A percentile compares a stretch with the other conserved stretches of the same genome.
These are phyloP conservation scores for Pisolithus tinctorius DNA, from an alignment of 768 basidiomycete genomes.

Conservation along the genomic window DNA sequence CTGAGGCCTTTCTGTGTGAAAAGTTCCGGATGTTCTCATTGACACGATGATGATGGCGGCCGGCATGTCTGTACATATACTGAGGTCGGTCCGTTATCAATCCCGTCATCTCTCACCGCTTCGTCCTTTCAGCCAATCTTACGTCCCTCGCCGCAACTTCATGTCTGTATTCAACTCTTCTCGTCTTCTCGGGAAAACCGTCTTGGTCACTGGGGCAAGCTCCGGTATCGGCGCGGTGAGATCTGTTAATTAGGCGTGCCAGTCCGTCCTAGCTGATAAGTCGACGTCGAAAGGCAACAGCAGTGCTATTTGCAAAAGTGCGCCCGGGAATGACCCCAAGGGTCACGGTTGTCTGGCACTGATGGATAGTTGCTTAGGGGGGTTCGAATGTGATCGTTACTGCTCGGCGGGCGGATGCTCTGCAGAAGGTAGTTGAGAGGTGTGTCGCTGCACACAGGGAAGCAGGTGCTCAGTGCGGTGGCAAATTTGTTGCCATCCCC, in stretches of 20 bases:
- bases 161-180: conserved; percentile 83
- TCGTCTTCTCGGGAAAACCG: conserved; percentile 76
- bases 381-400: conserved; percentile 85
- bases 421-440: conserved; percentile 62
- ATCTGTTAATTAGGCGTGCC: conserved; percentile 2
- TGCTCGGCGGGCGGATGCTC: conserved; percentile 69
- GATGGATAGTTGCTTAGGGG: conserved; percentile 37
- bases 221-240: conserved; percentile 85
- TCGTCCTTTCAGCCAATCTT: not conserved
- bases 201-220: conserved; percentile 85
- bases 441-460: conserved; percentile 66
- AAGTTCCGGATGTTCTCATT: not conserved
- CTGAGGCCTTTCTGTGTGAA: not conserved
- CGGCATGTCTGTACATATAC: too few relatives aligned
- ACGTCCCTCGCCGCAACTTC: conserved; percentile 7
- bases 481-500: conserved; percentile 63
- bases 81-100: not conserved
- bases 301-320: conserved; percentile 84
- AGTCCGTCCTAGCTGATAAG: not conserved
- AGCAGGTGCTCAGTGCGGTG: conserved; percentile 65
- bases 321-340: not conserved
- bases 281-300: conserved; percentile 56
- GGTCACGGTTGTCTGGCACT: too few relatives aligned
- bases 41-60: not conserved
- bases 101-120: not conserved